phyloP scores from a whole-genome alignment of 2,329 filamentous ascomycete genomes.

The Penicillium sp. region DNA sequence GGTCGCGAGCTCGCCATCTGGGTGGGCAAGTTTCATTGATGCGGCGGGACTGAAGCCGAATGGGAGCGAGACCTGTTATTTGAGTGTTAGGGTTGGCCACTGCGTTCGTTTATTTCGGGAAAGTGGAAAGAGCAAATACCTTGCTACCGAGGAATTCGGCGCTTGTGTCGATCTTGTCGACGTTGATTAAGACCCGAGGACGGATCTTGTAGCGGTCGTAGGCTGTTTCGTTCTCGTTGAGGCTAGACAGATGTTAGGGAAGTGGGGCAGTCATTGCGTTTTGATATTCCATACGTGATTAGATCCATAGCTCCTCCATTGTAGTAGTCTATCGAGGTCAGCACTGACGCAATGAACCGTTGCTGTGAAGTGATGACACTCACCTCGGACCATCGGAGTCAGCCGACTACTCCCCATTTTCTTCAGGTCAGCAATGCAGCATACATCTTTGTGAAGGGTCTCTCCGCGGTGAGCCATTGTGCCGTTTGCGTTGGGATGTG shows the following conservation, averaged over 20 bases:
- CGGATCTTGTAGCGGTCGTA: constrained; percentile 46
- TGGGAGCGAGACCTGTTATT: constrained; percentile 37
- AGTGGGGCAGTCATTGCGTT: background rate
- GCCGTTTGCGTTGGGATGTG: background rate
- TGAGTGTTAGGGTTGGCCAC: background rate
- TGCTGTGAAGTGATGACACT: background rate
- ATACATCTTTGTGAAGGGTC: constrained; percentile 25
- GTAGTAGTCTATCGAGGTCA: constrained; percentile 43
- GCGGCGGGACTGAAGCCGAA: constrained; percentile 49
- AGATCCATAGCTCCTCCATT: constrained; percentile 52
- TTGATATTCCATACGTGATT: constrained; percentile 33
- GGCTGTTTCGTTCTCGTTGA: constrained; percentile 48
- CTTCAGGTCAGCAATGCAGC: constrained; percentile 36
- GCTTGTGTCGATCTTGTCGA: constrained; percentile 38
- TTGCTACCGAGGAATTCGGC: constrained; percentile 40
- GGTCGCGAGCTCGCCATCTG: constrained; percentile 46
- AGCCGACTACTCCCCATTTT: constrained; percentile 33
- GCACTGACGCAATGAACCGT: background rate
- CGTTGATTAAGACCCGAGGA: constrained; percentile 40
- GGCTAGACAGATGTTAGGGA: constrained; percentile 13
- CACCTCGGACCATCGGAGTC: constrained; percentile 35
- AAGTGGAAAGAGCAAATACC: constrained; percentile 7
- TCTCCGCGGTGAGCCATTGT: constrained; percentile 28
- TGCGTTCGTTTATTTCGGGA: background rate
- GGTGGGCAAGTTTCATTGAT: constrained; percentile 46